Evolutionary conservation across 306 rosid species (phyloP).

Genomic region (Rosa chinensis): DNA sequence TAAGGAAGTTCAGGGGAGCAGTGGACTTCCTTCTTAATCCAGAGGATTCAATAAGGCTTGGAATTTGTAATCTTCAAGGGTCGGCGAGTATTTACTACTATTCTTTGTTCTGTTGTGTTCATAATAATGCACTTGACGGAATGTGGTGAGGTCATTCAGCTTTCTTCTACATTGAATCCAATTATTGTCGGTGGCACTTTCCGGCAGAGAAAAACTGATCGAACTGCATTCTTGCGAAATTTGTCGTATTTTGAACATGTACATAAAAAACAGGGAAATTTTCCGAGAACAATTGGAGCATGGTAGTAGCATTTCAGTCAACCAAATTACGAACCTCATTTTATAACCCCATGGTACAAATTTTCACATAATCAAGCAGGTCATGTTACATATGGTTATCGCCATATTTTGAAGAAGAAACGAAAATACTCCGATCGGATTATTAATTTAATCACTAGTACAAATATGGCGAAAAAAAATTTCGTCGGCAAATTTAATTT

Average conservation of each 20-base stretch:
- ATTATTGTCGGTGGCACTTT: neutral
- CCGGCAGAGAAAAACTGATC: neutral
- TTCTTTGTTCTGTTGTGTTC: neutral
- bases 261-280: neutral
- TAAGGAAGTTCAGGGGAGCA: neutral
- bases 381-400: too few relatives aligned
- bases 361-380: too few relatives aligned
- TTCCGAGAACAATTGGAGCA: neutral
- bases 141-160: neutral
- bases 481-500: too few relatives aligned
- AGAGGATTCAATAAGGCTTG: conserved; percentile 6
- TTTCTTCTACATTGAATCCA: neutral
- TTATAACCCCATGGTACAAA: too few relatives aligned
- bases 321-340: too few relatives aligned
- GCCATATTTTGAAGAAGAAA: too few relatives aligned
- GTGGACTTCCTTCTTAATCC: neutral
- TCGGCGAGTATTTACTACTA: neutral
- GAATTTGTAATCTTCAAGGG: neutral
- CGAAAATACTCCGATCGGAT: too few relatives aligned
- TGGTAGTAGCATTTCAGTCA: too few relatives aligned
- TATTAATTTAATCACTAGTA: too few relatives aligned
- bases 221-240: neutral
- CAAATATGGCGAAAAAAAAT: too few relatives aligned
- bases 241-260: neutral
- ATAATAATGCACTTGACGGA: neutral